Percentiles rank a stretch among this genome's conserved stretches.
These are phyloP conservation scores for Malus asiatica DNA, from an alignment of 306 rosid species.

Conservation along the genomic window DNA sequence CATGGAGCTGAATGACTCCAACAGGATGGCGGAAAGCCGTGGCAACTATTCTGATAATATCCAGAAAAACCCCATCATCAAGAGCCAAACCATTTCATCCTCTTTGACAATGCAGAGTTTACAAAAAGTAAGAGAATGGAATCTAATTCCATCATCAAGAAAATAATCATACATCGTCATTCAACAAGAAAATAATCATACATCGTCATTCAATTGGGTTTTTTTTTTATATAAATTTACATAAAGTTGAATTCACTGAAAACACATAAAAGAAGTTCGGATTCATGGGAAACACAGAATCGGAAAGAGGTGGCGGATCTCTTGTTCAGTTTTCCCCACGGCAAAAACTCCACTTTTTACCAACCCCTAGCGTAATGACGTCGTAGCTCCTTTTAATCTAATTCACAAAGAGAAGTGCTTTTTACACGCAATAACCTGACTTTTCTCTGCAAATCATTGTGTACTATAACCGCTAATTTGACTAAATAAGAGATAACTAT, in stretches of 20 bases:
- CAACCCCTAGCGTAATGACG: not conserved
- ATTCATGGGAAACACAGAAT: not conserved
- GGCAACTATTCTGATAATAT: conserved; percentile 34
- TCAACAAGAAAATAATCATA: not conserved
- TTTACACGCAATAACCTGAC: too few relatives aligned
- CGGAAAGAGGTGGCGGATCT: not conserved
- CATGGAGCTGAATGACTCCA: conserved; percentile 17
- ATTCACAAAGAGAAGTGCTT: too few relatives aligned
- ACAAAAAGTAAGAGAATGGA: not conserved
- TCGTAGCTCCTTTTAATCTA: not conserved
- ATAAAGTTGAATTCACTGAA: not conserved
- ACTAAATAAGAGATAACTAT: too few relatives aligned
- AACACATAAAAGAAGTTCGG: not conserved
- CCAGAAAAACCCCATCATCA: not conserved
- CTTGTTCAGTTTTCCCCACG: not conserved
- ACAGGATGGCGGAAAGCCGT: conserved; percentile 20
- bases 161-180: not conserved
- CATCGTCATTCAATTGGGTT: not conserved
- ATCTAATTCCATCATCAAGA: not conserved
- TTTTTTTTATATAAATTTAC: not conserved
- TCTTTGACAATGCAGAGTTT: not conserved
- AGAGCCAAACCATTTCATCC: not conserved
- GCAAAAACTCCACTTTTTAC: not conserved
- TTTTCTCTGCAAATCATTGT: too few relatives aligned
- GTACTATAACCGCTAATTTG: too few relatives aligned